Evolutionary conservation across 2,329 filamentous ascomycete genomes (phyloP), one percentile per base, ranked within the genome.

Genomic region (Calonectria hawksworthii): DNA sequence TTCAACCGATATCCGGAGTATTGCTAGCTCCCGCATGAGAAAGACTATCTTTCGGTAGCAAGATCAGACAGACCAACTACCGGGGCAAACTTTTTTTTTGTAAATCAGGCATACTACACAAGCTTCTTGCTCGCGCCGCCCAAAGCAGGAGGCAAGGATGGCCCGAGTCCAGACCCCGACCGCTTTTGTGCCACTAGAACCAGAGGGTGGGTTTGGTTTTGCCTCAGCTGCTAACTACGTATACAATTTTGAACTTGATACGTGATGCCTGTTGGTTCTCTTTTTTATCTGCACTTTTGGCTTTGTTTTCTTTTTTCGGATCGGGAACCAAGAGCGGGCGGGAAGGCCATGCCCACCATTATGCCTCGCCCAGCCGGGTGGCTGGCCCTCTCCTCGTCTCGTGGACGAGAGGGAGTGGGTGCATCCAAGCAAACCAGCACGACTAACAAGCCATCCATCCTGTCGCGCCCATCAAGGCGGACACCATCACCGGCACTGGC

Each of bases 371-470:
- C 56, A 61, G 56, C 56, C 56, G 56, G 56, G 56, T 61, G 56
- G 56, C 56, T 61, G 56, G n/a, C n/a, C 56, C n/a, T 56, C 68
- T 69, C 34, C 67, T 70, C 21, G 30, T n/a, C 51, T 59, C 75
- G 69, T 54, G 72, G 69, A 65, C 21, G 8, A 23, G 54, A 78
- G 78, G 78, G 78, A 80, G 78, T 80, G 78, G 80, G 76, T 79
- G 66, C 56, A 23, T 47, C 44, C 3, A 47, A 47, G 44, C 44
- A n/a, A 47, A 21, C 41, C 41, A 47, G 14, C 41, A n/a, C 21
- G 41, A 11, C 41, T 10, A 59, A 23, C 32, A 36, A 23, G 16
- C 54, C n/a, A n/a, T n/a, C n/a, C 34, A 56, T 56, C 18, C 52
- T 30, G 34, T 56, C 52, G 30, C 56, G 32, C 32, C 32, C 56